Base-by-base conservation (phyloP, 2,329 filamentous ascomycete genomes). In the Mariannaea sp. region DNA sequence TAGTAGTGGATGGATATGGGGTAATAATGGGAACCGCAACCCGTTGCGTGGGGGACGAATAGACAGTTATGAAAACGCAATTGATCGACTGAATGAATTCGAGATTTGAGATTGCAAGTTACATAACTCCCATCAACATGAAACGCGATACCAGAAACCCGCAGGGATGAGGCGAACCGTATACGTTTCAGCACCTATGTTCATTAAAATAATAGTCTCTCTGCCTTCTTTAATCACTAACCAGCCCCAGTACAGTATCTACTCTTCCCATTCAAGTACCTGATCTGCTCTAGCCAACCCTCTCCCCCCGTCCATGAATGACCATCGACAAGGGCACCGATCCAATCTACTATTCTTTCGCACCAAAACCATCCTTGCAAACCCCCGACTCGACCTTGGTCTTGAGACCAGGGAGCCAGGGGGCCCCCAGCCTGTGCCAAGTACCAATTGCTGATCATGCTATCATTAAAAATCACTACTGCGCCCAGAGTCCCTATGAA, bases 371-470 rank as follows among this genome's bases (percentile, higher is more conserved):
- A 43, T 35, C 42, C 26, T 16, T 24, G 22, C 49, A 26, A 49
- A 49, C n/a, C 49, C 53, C 49, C 27, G 41, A 59, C 49, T 61
- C 54, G 49, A 60, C 55, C 62, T 39, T 27, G 41, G 47, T 38
- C 53, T 49, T 44, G 22, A 53, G 58, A 24, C 41, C 55, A 56
- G 49, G 57, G 55, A 60, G 59, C 57, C 53, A 57, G 47, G 49
- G 47, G n/a, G 32, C 12, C 33, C 33, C 61, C 57, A 65, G 59
- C 52, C 64, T 56, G 64, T 70, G 65, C 68, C 62, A 67, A 68
- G 60, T 67, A 65, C 62, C 55, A 65, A 65, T 66, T 68, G 65
- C 65, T 70, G 65, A 66, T 73, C 71, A 70, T 74, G 69, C 70
- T 70, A 62, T 71, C 68, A 66, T 71, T 67, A 71, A 70, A 67